phyloP scores from a whole-genome alignment of 306 rosid species.

The Hippophae gyantsensis region DNA sequence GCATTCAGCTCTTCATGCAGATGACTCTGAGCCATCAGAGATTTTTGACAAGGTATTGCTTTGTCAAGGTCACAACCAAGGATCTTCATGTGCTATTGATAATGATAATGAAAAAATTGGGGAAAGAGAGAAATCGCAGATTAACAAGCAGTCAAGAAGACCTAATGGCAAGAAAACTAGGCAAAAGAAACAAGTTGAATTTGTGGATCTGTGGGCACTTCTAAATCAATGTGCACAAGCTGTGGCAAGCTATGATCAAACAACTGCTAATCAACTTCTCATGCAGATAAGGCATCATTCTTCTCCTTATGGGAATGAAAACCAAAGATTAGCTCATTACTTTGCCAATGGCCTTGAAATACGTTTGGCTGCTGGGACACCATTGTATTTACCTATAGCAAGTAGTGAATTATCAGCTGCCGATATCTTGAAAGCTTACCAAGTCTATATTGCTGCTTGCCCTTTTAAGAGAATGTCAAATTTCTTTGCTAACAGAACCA shows the following conservation, averaged over 20 bases:
- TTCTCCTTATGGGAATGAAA: constrained; percentile 27
- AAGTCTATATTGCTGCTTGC: constrained; percentile 23
- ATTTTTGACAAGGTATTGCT: constrained; percentile 29
- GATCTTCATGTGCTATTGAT: not conserved
- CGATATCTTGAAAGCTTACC: constrained; percentile 25
- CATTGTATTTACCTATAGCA: constrained; percentile 15
- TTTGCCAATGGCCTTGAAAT: constrained; percentile 34
- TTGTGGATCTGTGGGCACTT: constrained; percentile 31
- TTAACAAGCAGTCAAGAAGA: constrained; percentile 11
- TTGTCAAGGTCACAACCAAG: constrained; percentile 5
- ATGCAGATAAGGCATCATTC: constrained; percentile 24
- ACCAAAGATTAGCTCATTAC: constrained; percentile 35
- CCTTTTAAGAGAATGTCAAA: constrained; percentile 25
- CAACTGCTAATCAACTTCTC: constrained; percentile 18
- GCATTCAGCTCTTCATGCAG: constrained; percentile 19
- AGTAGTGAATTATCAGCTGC: constrained; percentile 23
- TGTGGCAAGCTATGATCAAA: constrained; percentile 23
- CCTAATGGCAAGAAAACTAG: constrained; percentile 1
- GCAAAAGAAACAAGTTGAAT: constrained; percentile 1
- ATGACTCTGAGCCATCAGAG: constrained; percentile 22
- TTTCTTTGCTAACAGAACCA: constrained; percentile 23
- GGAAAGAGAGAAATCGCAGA: constrained; percentile 8
- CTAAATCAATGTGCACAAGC: constrained; percentile 33
- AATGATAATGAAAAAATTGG: constrained; percentile 9
- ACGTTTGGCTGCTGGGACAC: constrained; percentile 22